Conservation (phyloP, 768 basidiomycete genomes). For the Trametes punicea region DNA sequence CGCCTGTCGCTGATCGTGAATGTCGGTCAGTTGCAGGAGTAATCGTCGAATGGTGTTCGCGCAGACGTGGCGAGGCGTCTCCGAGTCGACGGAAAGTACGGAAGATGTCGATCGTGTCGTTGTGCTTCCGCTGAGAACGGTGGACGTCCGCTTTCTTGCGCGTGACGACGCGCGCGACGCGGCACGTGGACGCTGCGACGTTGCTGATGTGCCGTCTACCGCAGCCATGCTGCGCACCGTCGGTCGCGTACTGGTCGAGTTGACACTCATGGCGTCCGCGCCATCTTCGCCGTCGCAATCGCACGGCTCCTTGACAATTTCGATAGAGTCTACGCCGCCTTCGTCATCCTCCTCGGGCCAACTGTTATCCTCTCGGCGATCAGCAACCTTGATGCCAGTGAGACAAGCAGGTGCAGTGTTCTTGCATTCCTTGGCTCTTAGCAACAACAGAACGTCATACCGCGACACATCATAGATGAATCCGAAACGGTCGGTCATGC, state of each 20-base stretch:
- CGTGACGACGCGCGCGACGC: slow-evolving; percentile 51
- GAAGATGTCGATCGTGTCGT: slow-evolving; percentile 39
- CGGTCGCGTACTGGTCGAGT: slow-evolving; percentile 23
- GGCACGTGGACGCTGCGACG: slow-evolving; percentile 29
- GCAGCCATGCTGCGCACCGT: slow-evolving; percentile 19
- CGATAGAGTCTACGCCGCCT: slow-evolving; percentile 31
- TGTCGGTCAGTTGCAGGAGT: slow-evolving; percentile 70
- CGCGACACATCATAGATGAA: slow-evolving; percentile 86
- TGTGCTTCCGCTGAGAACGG: slow-evolving; percentile 28
- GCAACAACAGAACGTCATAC: slow-evolving; percentile 75
- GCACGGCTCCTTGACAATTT: slow-evolving; percentile 41
- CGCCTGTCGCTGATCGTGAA: slow-evolving; percentile 78
- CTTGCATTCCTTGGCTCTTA: slow-evolving; percentile 67
- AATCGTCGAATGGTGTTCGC: slow-evolving; percentile 70
- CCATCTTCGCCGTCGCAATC: slow-evolving; percentile 36
- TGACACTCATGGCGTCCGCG: slow-evolving; percentile 20
- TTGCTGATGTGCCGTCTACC: slow-evolving; percentile 22
- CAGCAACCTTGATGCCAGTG: slow-evolving; percentile 85
- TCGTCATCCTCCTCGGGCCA: slow-evolving; percentile 69
- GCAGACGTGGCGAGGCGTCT: slow-evolving; percentile 73
- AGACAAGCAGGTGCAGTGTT: slow-evolving; percentile 80
- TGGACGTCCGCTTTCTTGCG: slow-evolving; percentile 46
- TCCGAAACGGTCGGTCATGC: slow-evolving; percentile 82
- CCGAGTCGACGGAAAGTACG: slow-evolving; percentile 55
- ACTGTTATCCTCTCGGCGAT: slow-evolving; percentile 72